Evolutionary conservation across 2,329 filamentous ascomycete species (phyloP), one percentile per base, ranked within the genome.

Genomic region (Fusarium sp.): DNA sequence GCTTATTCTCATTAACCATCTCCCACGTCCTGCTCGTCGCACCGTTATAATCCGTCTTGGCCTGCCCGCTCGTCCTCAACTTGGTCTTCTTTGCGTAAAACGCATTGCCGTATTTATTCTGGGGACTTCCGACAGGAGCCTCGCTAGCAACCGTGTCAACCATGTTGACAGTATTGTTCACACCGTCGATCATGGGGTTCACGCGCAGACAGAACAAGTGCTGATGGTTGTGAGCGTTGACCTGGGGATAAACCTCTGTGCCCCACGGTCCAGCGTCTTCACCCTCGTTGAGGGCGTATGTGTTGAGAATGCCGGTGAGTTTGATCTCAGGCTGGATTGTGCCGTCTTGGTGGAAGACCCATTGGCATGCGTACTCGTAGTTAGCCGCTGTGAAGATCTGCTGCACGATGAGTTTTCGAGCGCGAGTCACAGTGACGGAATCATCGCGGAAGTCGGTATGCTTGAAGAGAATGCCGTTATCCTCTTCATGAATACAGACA

Each of bases 301-400:
- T 98, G 86, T 97, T 97, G 60, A 98, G 85, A 79, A 98, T 97
- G 58, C 94, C 94, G 0, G 94, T 97, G 33, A 97, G 89, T 82
- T 95, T 93, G 81, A 97, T 93, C 80, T 97, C 94, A 16, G 95
- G 91, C 83, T 97, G 94, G 72, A 97, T 91, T 1, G 94, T 97
- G 41, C 94, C 95, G 76, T 97, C 95, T 82, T 96, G 94, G 79
- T 86, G 73, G 72, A 97, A 94, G 74, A 94, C 92, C 94, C 94
- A 97, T 84, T 86, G 85, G 33, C 87, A 82, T 5, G 85, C 85
- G 82, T 98, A 98, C 81, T 98, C 95, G 83, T 98, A 98, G 85
- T 98, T 98, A 31, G 95, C 95, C 1, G 95, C 95, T 0, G 95
- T 98, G 83, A 98, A 97, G 79, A 97, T 92, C 76, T 97, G 94